A percentile compares a stretch with the other conserved stretches of the same genome.
Evolutionary conservation across 2,329 filamentous ascomycete genomes (phyloP).

Genomic region (Monosporascus sp.): DNA sequence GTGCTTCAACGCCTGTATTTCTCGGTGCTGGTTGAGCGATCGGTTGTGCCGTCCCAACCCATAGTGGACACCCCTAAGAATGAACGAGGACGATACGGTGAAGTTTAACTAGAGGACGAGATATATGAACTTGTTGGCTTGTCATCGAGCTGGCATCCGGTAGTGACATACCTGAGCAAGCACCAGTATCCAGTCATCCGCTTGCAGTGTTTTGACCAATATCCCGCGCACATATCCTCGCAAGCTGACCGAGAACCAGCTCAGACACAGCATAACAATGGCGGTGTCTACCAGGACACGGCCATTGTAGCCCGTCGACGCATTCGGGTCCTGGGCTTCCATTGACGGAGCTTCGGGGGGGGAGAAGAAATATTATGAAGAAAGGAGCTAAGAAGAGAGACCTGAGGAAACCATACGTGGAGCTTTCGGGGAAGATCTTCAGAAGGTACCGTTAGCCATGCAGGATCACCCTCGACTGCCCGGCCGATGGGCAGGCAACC

Average conservation of each 20-base stretch:
- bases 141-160: neutral
- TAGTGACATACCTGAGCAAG: slow-evolving; percentile 36
- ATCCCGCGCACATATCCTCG: slow-evolving; percentile 24
- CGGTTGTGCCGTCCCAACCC: slow-evolving; percentile 45
- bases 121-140: slow-evolving; percentile 4
- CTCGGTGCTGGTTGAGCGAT: slow-evolving; percentile 33
- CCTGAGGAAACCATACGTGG: too few relatives aligned
- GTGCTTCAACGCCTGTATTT: slow-evolving; percentile 46
- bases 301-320: slow-evolving; percentile 26
- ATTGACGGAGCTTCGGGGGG: slow-evolving; percentile 8
- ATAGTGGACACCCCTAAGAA: slow-evolving; percentile 35
- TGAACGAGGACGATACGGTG: slow-evolving; percentile 41
- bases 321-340: slow-evolving; percentile 26
- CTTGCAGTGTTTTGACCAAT: slow-evolving; percentile 32
- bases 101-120: slow-evolving; percentile 34
- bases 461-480: too few relatives aligned
- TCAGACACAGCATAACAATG: slow-evolving; percentile 31
- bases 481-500: too few relatives aligned
- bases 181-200: slow-evolving; percentile 52
- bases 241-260: slow-evolving; percentile 23
- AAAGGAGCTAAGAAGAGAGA: too few relatives aligned
- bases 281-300: slow-evolving; percentile 23
- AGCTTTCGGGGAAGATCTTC: too few relatives aligned
- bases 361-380: too few relatives aligned
- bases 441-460: too few relatives aligned